These are phyloP conservation scores for Pseudogymnoascus destructans DNA, from an alignment of 2,329 filamentous ascomycete genomes.

Conservation along the genomic window DNA sequence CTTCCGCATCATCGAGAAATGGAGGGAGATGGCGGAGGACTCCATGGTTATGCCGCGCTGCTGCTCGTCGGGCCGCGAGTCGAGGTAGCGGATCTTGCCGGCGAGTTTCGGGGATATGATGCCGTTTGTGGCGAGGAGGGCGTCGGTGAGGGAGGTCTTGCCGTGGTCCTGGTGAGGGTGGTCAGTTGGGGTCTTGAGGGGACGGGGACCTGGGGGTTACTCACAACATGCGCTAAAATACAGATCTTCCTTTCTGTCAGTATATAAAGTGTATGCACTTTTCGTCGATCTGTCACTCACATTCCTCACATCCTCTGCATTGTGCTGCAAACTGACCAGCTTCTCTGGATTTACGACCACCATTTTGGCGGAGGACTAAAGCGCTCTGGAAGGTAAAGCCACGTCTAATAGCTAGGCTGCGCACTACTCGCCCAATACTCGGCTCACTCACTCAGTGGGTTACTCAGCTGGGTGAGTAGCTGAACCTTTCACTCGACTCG, in stretches of 20 bases:
- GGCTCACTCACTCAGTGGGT: too few relatives aligned
- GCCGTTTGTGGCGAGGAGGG: slow-evolving; percentile 93
- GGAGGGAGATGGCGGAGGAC: slow-evolving; percentile 91
- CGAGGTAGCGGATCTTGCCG: slow-evolving; percentile 94
- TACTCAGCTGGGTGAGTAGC: too few relatives aligned
- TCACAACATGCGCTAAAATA: slow-evolving; percentile 81
- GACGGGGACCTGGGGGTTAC: slow-evolving; percentile 22
- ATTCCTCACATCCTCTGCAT: slow-evolving; percentile 83
- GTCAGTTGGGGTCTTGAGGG: slow-evolving; percentile 6
- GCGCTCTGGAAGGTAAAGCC: neutral
- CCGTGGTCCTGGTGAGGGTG: slow-evolving; percentile 63
- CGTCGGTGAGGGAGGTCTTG: slow-evolving; percentile 93
- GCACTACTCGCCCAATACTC: too few relatives aligned
- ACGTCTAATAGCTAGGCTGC: too few relatives aligned
- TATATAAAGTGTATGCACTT: slow-evolving; percentile 15
- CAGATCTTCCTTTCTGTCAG: slow-evolving; percentile 52
- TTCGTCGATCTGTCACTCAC: slow-evolving; percentile 37
- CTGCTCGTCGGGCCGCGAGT: slow-evolving; percentile 93
- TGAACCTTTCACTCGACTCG: too few relatives aligned
- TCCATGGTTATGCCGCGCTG: slow-evolving; percentile 98
- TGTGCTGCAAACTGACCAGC: slow-evolving; percentile 77
- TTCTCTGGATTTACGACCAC: slow-evolving; percentile 84
- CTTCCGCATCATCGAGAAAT: slow-evolving; percentile 81
- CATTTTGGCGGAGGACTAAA: slow-evolving; percentile 40
- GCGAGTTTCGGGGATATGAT: slow-evolving; percentile 97